phyloP scores from a whole-genome alignment of 2,329 filamentous ascomycete genomes.

The Ramularia endophylla region DNA sequence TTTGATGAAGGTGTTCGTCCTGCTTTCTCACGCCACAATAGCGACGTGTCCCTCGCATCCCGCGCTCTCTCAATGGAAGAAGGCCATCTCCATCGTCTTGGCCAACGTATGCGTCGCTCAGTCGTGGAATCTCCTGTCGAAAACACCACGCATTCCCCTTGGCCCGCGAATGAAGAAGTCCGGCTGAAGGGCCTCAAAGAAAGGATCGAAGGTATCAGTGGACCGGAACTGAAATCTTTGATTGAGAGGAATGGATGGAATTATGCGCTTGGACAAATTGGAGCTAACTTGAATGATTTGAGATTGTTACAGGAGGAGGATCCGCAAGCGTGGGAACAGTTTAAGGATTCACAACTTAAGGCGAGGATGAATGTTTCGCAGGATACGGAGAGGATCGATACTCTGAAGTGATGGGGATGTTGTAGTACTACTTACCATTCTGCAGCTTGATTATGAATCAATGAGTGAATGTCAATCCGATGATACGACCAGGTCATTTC shows the following conservation, averaged over 20 bases:
- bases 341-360: constrained; percentile 32
- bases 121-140: constrained; percentile 47
- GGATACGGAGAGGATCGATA: constrained; percentile 7
- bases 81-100: constrained; percentile 63
- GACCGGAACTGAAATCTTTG: constrained; percentile 58
- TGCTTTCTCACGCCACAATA: constrained; percentile 52
- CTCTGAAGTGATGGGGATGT: neutral
- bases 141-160: constrained; percentile 24
- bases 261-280: constrained; percentile 56
- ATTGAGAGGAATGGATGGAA: constrained; percentile 54
- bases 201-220: constrained; percentile 47
- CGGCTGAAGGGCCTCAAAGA: constrained; percentile 35
- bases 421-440: no score
- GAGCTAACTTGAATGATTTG: constrained; percentile 62
- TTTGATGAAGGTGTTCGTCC: constrained; percentile 29
- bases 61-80: constrained; percentile 62
- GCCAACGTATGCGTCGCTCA: constrained; percentile 60
- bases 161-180: constrained; percentile 27
- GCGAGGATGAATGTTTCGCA: constrained; percentile 27
- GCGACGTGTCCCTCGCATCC: constrained; percentile 62
- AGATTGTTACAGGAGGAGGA: constrained; percentile 48
- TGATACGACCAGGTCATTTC: no score
- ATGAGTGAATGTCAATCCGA: no score
- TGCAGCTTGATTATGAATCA: no score
- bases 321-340: constrained; percentile 31